Evolutionary conservation across 2,329 filamentous ascomycete species (phyloP), one percentile per base, ranked within the genome.

Genomic region (Xylariaceae sp.): DNA sequence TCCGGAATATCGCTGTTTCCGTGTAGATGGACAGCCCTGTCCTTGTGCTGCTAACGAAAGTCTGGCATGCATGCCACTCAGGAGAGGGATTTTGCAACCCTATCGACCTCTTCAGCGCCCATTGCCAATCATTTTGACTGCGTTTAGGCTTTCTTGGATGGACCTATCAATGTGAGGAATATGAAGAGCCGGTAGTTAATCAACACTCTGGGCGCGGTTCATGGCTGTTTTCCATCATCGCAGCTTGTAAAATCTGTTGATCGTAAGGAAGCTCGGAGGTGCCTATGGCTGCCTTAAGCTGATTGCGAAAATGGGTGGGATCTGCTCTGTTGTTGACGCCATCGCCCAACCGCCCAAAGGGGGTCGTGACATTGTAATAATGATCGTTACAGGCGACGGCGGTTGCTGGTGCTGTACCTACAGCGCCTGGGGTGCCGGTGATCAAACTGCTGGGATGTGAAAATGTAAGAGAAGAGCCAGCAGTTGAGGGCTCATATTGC

Each of bases 371-470:
- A 40, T 66, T 66, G 47, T 62, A 67, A 32, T 56, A 62, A 32
- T 63, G 58, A 13, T 62, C 66, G 37, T 68, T 68, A 42, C 60
- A 65, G 21, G 62, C 54, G 7, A 61, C 55, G n/a, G 57, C 51
- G 40, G 63, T 58, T 13, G 54, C 37, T 42, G 60, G 61, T 7
- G 52, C 59, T 5, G 54, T 56, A 15, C 40, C 43, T 10, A 42
- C 47, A 40, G 48, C 55, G 21, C 48, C 50, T 16, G 76, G 77
- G 5, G 76, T 78, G 32, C 78, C 74, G 39, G 72, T 73, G 53
- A 77, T 79, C 19, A 82, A 60, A 57, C 76, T 80, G 63, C 78
- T 81, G 1, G 71, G 67, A 51, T 79, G 70, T 13, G 78, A 76
- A 57, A 81, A 81, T 6, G 58, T 63, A 13, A 65, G 56, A 5